Base-by-base conservation (phyloP, 1,284 basidiomycete species). In the Clitocybe nebularis region DNA sequence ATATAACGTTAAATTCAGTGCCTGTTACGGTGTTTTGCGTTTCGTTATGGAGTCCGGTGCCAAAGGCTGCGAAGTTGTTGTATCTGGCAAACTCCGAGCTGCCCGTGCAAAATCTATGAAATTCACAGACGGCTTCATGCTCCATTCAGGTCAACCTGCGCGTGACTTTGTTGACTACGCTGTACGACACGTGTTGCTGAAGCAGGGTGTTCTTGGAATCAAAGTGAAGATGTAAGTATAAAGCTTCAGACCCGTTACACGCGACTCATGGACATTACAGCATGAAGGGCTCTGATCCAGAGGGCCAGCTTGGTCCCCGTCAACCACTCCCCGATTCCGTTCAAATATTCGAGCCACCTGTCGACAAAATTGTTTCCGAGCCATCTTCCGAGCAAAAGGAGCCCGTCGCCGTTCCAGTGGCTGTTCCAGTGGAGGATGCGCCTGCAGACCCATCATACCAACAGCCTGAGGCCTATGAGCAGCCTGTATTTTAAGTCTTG, bases 61-160 rank as follows among this genome's bases (percentile, higher is more conserved):
- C 57, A 99, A 99, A 79, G 96, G 96, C 72, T 98, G 94, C 66
- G 96, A 99, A 73, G 96, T 99, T 54, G 92, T 99, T 63, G 93
- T 99, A 54, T 99, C 95, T 54, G 96, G 96, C 66, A 99, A 99
- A 74, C 91, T 99, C 61, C 93, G 96, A 69, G 96, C 95, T 59
- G 96, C 96, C 57, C 93, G 94, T 82, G 96, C 96, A 64, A 99
- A 99, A 77, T 91, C 92, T 37, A 99, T 99, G 96, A 99, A 99
- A 75, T 99, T 99, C 79, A 97, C 94, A 65, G 96, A 99, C 62
- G 96, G 96, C 41, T 98, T 97, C 86, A 98, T 99, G 93, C 95
- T 99, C 69, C 96, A 99, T 85, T 98, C 96, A 55, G 96, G 96
- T 82, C 95, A 99, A 75, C 96, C 96, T 59, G 87, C 84, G 45